These are phyloP conservation scores for Sarocladium brachiariae DNA, from an alignment of 2,329 filamentous ascomycete genomes.

Conservation along the genomic window DNA sequence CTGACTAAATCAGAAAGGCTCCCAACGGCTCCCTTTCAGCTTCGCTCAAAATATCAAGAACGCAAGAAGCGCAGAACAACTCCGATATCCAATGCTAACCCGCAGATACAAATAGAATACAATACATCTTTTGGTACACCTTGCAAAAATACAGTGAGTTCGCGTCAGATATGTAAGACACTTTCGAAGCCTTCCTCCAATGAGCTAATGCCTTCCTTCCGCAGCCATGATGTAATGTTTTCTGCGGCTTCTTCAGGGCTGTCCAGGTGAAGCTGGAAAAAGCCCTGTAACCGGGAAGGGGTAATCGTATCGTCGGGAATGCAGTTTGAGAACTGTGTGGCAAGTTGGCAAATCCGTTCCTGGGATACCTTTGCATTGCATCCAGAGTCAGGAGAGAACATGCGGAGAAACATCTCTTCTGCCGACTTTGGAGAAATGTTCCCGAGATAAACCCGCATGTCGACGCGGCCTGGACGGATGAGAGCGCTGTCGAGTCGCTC, in stretches of 20 bases:
- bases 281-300: conserved; percentile 43
- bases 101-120: no score
- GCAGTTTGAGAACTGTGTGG: conserved; percentile 44
- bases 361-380: conserved; percentile 14
- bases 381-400: conserved; percentile 32
- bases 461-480: conserved; percentile 59
- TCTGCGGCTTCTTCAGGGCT: conserved; percentile 29
- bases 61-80: no score
- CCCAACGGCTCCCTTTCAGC: no score
- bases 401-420: conserved; percentile 39
- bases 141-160: no score
- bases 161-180: not conserved
- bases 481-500: conserved; percentile 59
- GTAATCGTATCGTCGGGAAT: conserved; percentile 41
- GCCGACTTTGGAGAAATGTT: conserved; percentile 37
- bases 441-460: conserved; percentile 54
- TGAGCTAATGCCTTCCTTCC: conserved; percentile 20
- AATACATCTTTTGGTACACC: no score
- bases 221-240: conserved; percentile 29
- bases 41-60: no score
- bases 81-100: no score
- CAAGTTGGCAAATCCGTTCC: conserved; percentile 36
- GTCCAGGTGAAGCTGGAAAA: conserved; percentile 36
- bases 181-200: not conserved
- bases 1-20: no score